phyloP scores from a whole-genome alignment of 2,329 filamentous ascomycete species.

The Botrytis sinoallii region DNA sequence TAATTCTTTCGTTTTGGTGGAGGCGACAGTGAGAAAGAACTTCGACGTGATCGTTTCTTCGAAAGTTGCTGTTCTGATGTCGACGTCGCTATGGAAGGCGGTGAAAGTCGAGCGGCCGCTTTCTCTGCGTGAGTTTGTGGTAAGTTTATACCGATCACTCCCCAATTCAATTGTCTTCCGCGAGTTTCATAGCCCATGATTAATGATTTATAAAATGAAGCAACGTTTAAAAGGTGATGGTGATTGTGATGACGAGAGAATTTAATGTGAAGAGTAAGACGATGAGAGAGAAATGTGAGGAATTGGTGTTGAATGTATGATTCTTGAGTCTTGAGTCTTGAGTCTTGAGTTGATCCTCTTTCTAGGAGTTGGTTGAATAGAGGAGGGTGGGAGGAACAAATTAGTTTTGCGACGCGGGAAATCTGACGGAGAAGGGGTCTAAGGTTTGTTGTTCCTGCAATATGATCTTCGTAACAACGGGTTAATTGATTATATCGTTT shows the following conservation, averaged over 20 bases:
- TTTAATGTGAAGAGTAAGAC: neutral
- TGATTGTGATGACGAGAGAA: conserved; percentile 5
- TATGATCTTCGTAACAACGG: conserved; percentile 35
- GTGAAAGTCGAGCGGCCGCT: conserved; percentile 44
- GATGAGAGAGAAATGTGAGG: neutral
- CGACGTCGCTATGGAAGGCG: conserved; percentile 33
- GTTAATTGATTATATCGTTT: conserved; percentile 23
- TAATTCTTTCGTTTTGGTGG: conserved; percentile 39
- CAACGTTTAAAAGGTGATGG: conserved; percentile 3
- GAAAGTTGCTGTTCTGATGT: conserved; percentile 42
- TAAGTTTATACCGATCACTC: conserved; percentile 88
- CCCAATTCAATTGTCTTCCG: conserved; percentile 90
- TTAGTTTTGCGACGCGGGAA: conserved; percentile 28
- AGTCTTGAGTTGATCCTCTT: neutral
- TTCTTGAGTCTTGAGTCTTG: too few relatives aligned
- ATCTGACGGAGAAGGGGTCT: conserved; percentile 23
- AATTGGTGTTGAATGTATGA: neutral
- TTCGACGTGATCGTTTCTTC: conserved; percentile 76
- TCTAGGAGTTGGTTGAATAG: neutral
- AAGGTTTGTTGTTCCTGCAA: conserved; percentile 35
- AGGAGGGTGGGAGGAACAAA: neutral
- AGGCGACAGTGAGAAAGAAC: conserved; percentile 45
- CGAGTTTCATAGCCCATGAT: conserved; percentile 95
- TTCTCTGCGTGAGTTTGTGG: conserved; percentile 63
- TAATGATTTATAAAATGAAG: conserved; percentile 24